Conservation (phyloP, 768 basidiomycete genomes). For the Rhodotorula babjevae region DNA sequence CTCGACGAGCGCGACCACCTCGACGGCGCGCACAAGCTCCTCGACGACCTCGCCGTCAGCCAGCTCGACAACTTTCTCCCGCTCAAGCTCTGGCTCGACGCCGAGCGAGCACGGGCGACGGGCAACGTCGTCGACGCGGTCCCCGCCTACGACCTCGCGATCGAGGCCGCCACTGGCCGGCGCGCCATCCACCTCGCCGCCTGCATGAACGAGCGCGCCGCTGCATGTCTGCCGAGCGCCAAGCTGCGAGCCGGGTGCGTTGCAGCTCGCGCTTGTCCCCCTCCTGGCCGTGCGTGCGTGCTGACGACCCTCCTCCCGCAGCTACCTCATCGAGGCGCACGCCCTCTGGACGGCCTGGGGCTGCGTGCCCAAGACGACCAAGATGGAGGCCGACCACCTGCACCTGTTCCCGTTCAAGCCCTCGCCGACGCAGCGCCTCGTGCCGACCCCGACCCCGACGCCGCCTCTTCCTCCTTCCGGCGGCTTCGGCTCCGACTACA, state of each 20-base stretch:
- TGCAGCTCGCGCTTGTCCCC: no score
- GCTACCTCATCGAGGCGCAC: conserved; percentile 32
- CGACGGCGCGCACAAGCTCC: neutral
- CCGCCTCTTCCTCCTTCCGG: neutral
- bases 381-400: conserved; percentile 16
- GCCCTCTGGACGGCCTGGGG: conserved; percentile 27
- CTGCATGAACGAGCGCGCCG: conserved; percentile 31
- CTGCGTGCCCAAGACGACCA: conserved; percentile 18
- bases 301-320: neutral
- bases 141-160: conserved; percentile 21
- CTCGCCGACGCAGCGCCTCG: neutral
- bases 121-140: neutral
- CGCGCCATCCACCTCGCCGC: conserved; percentile 12
- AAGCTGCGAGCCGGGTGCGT: conserved; percentile 28
- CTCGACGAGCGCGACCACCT: conserved; percentile 8
- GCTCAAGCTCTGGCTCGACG: conserved; percentile 35
- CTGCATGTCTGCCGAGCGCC: neutral
- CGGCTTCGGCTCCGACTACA: neutral
- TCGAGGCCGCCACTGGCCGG: conserved; percentile 6
- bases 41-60: conserved; percentile 17
- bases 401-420: conserved; percentile 13
- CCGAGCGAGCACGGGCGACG: conserved; percentile 1
- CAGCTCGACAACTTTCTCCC: conserved; percentile 20
- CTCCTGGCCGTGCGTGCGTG: neutral
- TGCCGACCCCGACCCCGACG: neutral